phyloP scores from a whole-genome alignment of 257 asterid genomes.

The Henckelia pumila region DNA sequence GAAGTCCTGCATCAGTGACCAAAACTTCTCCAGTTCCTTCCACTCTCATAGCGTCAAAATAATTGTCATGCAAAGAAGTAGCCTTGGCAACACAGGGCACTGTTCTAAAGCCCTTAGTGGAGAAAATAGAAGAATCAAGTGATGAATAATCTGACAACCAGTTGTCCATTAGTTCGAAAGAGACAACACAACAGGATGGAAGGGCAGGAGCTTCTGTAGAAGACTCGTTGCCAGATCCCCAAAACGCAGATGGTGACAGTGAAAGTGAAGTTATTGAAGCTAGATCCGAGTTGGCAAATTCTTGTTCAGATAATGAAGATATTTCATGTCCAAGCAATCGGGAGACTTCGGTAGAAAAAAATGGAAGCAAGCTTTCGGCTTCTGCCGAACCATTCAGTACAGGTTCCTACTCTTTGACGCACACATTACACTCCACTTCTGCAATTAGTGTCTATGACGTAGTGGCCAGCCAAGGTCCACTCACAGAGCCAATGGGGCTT shows the following conservation, averaged over 20 bases:
- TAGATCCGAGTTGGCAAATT: constrained; percentile 37
- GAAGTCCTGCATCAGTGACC: constrained; percentile 40
- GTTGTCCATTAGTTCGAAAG: constrained; percentile 55
- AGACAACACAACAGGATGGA: constrained; percentile 48
- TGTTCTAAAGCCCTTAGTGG: constrained; percentile 89
- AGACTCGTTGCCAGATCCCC: constrained; percentile 37
- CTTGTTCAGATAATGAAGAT: constrained; percentile 48
- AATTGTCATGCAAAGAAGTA: constrained; percentile 91
- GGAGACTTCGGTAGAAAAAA: constrained; percentile 57
- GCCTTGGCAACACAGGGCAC: constrained; percentile 96
- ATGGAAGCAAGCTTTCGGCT: constrained; percentile 92
- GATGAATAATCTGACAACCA: constrained; percentile 60
- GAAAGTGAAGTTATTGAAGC: constrained; percentile 45
- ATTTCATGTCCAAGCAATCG: constrained; percentile 35
- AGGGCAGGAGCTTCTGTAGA: constrained; percentile 43
- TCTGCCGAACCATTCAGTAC: constrained; percentile 93
- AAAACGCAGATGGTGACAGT: constrained; percentile 42
- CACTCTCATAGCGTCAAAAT: constrained; percentile 67
- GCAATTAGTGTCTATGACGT: constrained; percentile 61
- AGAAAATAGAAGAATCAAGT: constrained; percentile 70
- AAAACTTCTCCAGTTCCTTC: constrained; percentile 50
- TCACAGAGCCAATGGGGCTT: constrained; percentile 58
- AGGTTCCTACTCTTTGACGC: constrained; percentile 53
- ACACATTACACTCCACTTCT: constrained; percentile 39
- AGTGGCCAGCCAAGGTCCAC: constrained; percentile 56